Evolutionary conservation across 257 asterid genomes (phyloP).

Genomic region (Petunia secreta): DNA sequence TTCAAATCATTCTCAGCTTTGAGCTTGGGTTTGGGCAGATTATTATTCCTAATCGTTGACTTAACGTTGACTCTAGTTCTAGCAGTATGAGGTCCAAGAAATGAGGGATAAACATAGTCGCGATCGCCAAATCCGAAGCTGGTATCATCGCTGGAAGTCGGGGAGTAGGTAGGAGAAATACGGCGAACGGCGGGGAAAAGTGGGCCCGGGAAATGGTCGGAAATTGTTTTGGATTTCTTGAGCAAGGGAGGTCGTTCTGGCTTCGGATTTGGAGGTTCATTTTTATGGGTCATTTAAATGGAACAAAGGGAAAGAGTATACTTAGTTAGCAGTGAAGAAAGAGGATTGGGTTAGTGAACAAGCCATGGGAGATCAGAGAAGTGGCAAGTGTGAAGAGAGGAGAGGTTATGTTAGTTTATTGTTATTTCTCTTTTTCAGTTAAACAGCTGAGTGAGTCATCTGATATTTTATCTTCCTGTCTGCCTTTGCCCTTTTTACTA

Average conservation of each 20-base stretch:
- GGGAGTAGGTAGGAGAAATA: slow-evolving; percentile 37
- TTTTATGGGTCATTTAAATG: slow-evolving; percentile 43
- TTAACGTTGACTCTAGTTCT: slow-evolving; percentile 62
- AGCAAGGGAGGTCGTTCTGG: slow-evolving; percentile 62
- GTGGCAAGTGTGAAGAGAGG: neutral
- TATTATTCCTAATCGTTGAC: slow-evolving; percentile 28
- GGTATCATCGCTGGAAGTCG: slow-evolving; percentile 39
- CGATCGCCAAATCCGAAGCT: slow-evolving; percentile 74
- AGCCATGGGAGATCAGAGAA: slow-evolving; percentile 20
- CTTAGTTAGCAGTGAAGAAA: neutral
- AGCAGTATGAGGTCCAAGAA: slow-evolving; percentile 84
- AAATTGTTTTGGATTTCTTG: slow-evolving; percentile 62
- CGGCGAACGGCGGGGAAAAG: slow-evolving; percentile 71
- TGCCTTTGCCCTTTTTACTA: too few relatives aligned
- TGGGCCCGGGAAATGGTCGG: slow-evolving; percentile 56
- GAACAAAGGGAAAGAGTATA: neutral
- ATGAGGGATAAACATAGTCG: slow-evolving; percentile 89
- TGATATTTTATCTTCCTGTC: too few relatives aligned
- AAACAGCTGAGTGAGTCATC: too few relatives aligned
- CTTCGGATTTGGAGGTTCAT: slow-evolving; percentile 43
- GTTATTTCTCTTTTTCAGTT: neutral
- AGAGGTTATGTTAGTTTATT: slow-evolving; percentile 16
- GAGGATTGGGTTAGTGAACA: slow-evolving; percentile 2
- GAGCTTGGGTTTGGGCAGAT: slow-evolving; percentile 43
- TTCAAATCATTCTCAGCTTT: slow-evolving; percentile 65